Conservation (phyloP, 805 yeast genomes). For the Metschnikowia lochheadii region DNA sequence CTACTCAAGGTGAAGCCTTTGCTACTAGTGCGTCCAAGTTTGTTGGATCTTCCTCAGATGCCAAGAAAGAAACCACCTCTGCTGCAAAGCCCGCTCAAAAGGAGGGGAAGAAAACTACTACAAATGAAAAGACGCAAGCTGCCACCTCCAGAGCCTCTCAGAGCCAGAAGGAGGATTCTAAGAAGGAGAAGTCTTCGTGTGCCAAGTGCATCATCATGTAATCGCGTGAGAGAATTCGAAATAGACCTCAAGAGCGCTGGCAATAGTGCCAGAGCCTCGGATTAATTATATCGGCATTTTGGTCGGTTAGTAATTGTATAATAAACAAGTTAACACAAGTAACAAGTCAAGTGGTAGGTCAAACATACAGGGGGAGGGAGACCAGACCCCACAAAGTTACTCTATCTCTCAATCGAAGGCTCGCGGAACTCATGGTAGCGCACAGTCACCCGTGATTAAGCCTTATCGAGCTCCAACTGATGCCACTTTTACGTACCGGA, state of each 20-base stretch:
- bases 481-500: constrained; percentile 12
- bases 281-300: background rate
- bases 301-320: constrained; percentile 1
- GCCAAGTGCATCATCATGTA: constrained; percentile 16
- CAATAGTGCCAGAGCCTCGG: background rate
- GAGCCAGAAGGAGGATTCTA: constrained; percentile 3
- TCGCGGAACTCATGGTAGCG: constrained; percentile 2
- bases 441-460: background rate
- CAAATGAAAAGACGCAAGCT: background rate
- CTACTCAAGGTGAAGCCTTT: constrained; percentile 65
- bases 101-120: background rate
- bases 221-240: background rate
- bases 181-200: constrained; percentile 12
- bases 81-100: background rate
- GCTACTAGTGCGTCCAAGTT: constrained; percentile 27
- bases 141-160: constrained; percentile 12
- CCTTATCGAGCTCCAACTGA: background rate
- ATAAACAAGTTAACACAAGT: background rate
- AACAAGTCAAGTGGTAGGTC: background rate
- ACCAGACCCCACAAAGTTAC: constrained; percentile 12
- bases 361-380: constrained; percentile 7
- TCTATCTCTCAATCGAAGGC: constrained; percentile 12
- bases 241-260: background rate
- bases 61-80: background rate
- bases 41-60: background rate